Base-by-base conservation (phyloP, 192 early-diverging fungal species). In the Diversispora eburnea region DNA sequence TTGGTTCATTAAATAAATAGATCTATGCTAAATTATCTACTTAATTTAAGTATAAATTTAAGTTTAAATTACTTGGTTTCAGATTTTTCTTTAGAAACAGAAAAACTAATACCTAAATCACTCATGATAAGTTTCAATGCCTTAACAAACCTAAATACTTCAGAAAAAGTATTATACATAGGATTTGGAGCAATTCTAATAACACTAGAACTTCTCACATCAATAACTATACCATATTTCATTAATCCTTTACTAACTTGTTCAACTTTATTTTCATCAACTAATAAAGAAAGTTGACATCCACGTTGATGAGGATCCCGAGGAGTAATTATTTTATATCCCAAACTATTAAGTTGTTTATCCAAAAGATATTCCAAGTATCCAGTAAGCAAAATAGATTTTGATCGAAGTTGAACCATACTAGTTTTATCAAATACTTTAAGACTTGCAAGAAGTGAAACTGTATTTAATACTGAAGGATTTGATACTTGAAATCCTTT, bases 131-230 rank as follows among this genome's bases (percentile, higher is more conserved):
- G 22, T 73, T 84, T 84, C 70, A 98, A 84, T 10, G 83, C 78
- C 13, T 81, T 76, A 7, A 91, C 88, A 77, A 88, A 91, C 52
- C 73, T 54, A 70, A 83, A 88, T 10, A 95, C 92, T 63, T 99
- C 97, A 42, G 67, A 77, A 79, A 93, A 98, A 3, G 86, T 88
- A 78, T 95, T 94, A 79, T 98, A 99, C 41, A 99, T 82, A 15
- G 97, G 95, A 15, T 86, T 86, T 9, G 97, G 97, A 5, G 93
- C 90, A 42, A 99, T 80, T 51, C 97, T 85, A 72, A 99, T 94
- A 45, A 92, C 92, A 84, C 94, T 88, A 1, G 95, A 95, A 74
- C 92, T 91, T 43, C 97, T 84, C 73, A 95, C 92, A 73, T 99
- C 97, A 20, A 88, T 88, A 49, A 97, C 84, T 8, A 96, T 85